Conservation (phyloP, 805 yeast species). For the Pachysolen tannophilus region DNA sequence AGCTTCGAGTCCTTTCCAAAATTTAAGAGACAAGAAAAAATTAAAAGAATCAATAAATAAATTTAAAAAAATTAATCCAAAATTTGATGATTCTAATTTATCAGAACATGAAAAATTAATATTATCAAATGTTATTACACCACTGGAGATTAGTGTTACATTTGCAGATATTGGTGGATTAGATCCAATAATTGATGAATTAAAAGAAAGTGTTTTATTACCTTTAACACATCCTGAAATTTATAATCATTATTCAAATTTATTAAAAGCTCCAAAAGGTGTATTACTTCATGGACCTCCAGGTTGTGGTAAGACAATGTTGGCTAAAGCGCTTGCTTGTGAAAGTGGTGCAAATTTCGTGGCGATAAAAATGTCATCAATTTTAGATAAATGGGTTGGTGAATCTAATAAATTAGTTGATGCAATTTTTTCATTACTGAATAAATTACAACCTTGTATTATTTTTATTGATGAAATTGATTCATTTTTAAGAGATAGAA, state of each 20-base stretch:
- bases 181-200: constrained; percentile 71
- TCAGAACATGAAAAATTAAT: constrained; percentile 68
- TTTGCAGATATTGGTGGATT: constrained; percentile 89
- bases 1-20: too few species aligned
- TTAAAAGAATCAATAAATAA: constrained; percentile 55
- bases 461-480: constrained; percentile 95
- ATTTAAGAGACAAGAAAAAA: constrained; percentile 17
- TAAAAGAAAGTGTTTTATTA: constrained; percentile 80
- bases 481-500: constrained; percentile 82
- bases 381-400: constrained; percentile 98
- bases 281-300: constrained; percentile 93
- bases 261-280: constrained; percentile 90
- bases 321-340: constrained; percentile 89
- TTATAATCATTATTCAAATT: constrained; percentile 55
- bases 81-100: constrained; percentile 22
- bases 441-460: constrained; percentile 88
- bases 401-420: constrained; percentile 91
- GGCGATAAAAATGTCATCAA: constrained; percentile 84
- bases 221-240: constrained; percentile 79
- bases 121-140: constrained; percentile 70
- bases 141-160: constrained; percentile 69
- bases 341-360: constrained; percentile 90
- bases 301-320: constrained; percentile 96
- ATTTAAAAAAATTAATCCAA: constrained; percentile 55
- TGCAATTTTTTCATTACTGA: constrained; percentile 85